phyloP scores from a whole-genome alignment of 1,139 yeast genomes.

The Taiozyma onychis region DNA sequence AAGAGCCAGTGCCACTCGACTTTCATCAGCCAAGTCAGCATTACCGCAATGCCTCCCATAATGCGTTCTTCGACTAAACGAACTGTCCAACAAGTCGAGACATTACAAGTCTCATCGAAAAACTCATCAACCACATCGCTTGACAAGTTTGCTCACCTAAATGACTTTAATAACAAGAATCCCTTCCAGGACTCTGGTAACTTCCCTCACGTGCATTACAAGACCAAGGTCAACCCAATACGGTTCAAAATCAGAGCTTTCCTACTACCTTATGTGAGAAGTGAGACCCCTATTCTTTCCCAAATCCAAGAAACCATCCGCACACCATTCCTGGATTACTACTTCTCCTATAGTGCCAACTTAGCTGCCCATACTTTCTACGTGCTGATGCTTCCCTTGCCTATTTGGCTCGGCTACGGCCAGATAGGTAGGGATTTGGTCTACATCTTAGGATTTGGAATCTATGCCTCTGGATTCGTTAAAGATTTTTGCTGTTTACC shows the following conservation, averaged over 20 bases:
- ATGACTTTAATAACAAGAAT: constrained; percentile 24
- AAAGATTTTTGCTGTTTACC: constrained; percentile 90
- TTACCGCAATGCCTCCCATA: background rate
- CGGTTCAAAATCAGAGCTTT: constrained; percentile 53
- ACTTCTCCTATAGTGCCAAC: constrained; percentile 86
- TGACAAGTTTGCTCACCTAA: constrained; percentile 22
- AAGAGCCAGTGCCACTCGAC: background rate
- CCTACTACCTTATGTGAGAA: constrained; percentile 54
- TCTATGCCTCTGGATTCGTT: constrained; percentile 67
- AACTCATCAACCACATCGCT: background rate
- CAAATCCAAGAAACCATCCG: constrained; percentile 50
- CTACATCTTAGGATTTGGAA: constrained; percentile 77
- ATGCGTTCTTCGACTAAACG: background rate
- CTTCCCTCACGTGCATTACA: constrained; percentile 60
- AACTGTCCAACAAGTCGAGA: background rate
- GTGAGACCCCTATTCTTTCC: constrained; percentile 62
- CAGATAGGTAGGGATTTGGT: constrained; percentile 63
- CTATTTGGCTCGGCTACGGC: constrained; percentile 77
- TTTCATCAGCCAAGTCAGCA: background rate
- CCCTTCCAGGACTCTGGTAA: constrained; percentile 63
- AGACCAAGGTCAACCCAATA: constrained; percentile 47
- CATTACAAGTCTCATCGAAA: background rate
- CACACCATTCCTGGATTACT: constrained; percentile 53
- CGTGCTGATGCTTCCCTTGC: constrained; percentile 79
- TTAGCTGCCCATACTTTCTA: constrained; percentile 93